Evolutionary conservation across 2,329 filamentous ascomycete genomes (phyloP).

Genomic region (Talaromyces sp.): DNA sequence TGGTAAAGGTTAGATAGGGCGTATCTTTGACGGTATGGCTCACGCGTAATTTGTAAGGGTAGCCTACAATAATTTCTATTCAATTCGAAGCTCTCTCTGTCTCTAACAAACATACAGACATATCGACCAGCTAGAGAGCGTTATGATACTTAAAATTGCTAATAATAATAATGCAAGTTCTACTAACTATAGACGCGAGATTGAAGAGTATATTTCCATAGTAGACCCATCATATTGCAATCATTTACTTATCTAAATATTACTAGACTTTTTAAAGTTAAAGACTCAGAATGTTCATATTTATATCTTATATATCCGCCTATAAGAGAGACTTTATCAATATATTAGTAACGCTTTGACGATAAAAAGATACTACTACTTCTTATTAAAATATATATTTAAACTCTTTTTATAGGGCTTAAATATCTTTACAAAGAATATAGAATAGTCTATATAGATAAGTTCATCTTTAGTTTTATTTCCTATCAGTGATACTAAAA

Average conservation of each 20-base stretch:
- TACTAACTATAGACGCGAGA: constrained; percentile 30
- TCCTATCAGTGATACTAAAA: not conserved
- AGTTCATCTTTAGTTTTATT: constrained; percentile 26
- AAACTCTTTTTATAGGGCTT: constrained; percentile 39
- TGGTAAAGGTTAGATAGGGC: constrained; percentile 35
- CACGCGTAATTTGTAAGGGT: constrained; percentile 24
- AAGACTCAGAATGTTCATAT: constrained; percentile 17
- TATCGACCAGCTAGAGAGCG: constrained; percentile 21
- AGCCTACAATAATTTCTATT: constrained; percentile 16
- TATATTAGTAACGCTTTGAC: constrained; percentile 38
- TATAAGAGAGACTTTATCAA: constrained; percentile 39
- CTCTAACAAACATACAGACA: constrained; percentile 23
- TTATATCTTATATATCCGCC: constrained; percentile 37
- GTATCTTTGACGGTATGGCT: constrained; percentile 33
- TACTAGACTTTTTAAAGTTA: constrained; percentile 8
- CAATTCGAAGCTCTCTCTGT: constrained; percentile 14
- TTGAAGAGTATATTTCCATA: constrained; percentile 32
- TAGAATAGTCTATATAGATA: constrained; percentile 45
- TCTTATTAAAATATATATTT: constrained; percentile 33
- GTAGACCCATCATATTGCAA: constrained; percentile 25
- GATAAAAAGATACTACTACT: constrained; percentile 15
- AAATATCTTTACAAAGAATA: constrained; percentile 47
- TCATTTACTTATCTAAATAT: constrained; percentile 18
- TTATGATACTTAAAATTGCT: constrained; percentile 25
- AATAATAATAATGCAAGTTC: constrained; percentile 23